Conservation (phyloP, 768 basidiomycete species). For the Tylopilus rubrobrunneus region DNA sequence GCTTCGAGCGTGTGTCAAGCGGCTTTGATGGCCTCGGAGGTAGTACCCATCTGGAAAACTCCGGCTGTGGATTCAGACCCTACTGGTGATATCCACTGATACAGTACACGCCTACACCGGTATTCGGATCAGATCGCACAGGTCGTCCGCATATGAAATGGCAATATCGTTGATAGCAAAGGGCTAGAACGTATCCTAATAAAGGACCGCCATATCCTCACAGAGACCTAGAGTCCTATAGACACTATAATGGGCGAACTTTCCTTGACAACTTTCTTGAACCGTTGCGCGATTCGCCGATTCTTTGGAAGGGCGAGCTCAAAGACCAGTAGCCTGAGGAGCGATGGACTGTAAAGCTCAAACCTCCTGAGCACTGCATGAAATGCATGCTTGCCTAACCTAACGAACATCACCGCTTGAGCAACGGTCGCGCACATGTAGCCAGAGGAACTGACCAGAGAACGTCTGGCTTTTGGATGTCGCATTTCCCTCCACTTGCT, state of each 20-base stretch:
- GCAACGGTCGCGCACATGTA: not conserved
- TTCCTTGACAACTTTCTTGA: constrained; percentile 42
- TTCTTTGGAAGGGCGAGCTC: constrained; percentile 49
- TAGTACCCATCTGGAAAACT: not conserved
- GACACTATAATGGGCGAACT: constrained; percentile 17
- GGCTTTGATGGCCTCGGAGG: not conserved
- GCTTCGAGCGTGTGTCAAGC: constrained; percentile 4
- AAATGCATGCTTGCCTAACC: constrained; percentile 84
- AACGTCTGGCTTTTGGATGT: constrained; percentile 47
- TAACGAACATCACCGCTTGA: constrained; percentile 26
- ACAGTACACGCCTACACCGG: not conserved
- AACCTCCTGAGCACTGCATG: constrained; percentile 57
- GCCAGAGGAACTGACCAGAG: constrained; percentile 50
- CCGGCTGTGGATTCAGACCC: not conserved
- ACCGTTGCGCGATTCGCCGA: constrained; percentile 40
- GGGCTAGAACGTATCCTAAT: not conserved
- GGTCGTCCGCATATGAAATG: not conserved
- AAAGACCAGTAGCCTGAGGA: constrained; percentile 47
- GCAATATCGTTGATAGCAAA: not conserved
- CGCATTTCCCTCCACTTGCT: constrained; percentile 36
- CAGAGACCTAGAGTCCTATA: constrained; percentile 16
- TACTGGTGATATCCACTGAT: not conserved
- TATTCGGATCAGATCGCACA: not conserved
- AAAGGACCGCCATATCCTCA: not conserved
- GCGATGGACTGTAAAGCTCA: constrained; percentile 39